phyloP scores from a whole-genome alignment of 208 protist genomes.

The Acanthamoeba triangularis region DNA sequence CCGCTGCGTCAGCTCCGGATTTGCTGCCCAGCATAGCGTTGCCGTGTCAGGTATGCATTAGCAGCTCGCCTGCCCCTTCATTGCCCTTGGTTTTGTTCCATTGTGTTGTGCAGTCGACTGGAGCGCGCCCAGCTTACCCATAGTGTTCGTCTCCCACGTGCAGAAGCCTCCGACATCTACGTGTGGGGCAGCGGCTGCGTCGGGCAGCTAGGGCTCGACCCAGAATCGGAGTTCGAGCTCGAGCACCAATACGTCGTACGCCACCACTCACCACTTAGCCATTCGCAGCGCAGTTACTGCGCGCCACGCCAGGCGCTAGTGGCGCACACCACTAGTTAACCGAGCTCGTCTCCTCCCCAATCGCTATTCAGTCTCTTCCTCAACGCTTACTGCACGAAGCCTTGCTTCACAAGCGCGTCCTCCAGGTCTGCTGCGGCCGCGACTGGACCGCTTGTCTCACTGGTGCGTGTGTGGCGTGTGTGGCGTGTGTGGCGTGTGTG shows the following conservation, averaged over 20 bases:
- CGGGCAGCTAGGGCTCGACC: not conserved
- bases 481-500: not conserved
- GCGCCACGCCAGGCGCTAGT: too few species aligned
- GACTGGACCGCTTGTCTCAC: conserved; percentile 30
- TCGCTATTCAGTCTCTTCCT: not conserved
- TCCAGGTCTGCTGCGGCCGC: not conserved
- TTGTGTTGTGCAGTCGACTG: not conserved
- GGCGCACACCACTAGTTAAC: too few species aligned
- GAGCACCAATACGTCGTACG: not conserved
- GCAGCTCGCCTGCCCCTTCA: too few species aligned
- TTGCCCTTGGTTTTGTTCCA: not conserved
- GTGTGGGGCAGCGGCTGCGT: not conserved
- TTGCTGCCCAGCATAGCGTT: not conserved
- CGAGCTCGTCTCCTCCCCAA: not conserved
- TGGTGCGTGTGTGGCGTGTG: not conserved
- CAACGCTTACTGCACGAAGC: not conserved
- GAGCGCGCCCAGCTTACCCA: not conserved
- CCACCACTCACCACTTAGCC: not conserved
- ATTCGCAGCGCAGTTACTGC: not conserved
- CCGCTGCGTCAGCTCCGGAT: not conserved
- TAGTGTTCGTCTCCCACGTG: too few species aligned
- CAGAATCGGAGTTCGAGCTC: not conserved
- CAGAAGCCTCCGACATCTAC: conserved; percentile 20
- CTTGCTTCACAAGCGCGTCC: conserved; percentile 1
- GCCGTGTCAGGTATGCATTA: conserved; percentile 4